These are phyloP conservation scores for Endotrypanum monterogeii DNA, from an alignment of 208 protist genomes.

Conservation along the genomic window DNA sequence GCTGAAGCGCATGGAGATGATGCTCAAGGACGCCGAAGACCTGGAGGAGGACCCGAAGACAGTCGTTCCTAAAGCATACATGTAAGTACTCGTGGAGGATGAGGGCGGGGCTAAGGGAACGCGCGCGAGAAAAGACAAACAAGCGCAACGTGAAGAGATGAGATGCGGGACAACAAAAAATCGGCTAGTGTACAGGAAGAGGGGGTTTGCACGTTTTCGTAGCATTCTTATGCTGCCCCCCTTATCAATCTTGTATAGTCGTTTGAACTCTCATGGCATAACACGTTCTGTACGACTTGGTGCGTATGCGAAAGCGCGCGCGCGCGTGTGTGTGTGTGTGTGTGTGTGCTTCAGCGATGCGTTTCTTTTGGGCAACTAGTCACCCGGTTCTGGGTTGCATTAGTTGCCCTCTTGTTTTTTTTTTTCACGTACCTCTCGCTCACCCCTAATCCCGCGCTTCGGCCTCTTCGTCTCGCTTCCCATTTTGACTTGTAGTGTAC, in stretches of 20 bases:
- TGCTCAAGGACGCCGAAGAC: conserved; percentile 78
- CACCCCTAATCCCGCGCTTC: neutral
- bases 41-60: conserved; percentile 44
- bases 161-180: neutral
- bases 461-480: neutral
- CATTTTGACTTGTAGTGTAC: neutral
- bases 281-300: no score
- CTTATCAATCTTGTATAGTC: no score
- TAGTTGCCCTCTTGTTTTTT: neutral
- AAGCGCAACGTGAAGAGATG: neutral
- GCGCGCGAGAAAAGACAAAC: neutral
- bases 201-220: no score
- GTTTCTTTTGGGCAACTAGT: no score
- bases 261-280: no score
- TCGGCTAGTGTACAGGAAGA: neutral
- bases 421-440: neutral
- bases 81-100: neutral
- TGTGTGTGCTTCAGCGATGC: neutral
- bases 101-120: no score
- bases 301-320: no score
- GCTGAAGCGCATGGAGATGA: conserved; percentile 70
- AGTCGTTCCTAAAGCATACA: conserved; percentile 54
- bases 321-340: neutral
- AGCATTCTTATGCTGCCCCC: no score
- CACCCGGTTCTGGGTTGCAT: neutral